phyloP scores from a whole-genome alignment of 2,329 filamentous ascomycete genomes.

The Sarocladium kiliense region DNA sequence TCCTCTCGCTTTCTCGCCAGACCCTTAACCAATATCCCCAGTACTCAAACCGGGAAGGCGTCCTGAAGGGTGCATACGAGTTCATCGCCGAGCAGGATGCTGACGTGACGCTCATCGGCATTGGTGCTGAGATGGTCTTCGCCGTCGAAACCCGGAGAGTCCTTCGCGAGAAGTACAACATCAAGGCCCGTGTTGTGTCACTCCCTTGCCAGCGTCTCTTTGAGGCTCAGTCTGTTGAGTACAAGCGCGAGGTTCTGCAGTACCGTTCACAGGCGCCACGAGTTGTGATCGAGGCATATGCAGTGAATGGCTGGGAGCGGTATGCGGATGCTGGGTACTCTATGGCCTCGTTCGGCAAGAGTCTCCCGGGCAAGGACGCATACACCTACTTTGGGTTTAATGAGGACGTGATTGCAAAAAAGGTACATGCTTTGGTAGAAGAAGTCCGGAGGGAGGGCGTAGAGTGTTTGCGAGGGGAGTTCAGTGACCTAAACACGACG shows the following conservation, averaged over 20 bases:
- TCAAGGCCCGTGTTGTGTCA: constrained; percentile 35
- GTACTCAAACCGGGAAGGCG: constrained; percentile 32
- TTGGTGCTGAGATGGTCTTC: constrained; percentile 30
- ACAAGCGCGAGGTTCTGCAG: constrained; percentile 39
- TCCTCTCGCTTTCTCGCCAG: constrained; percentile 45
- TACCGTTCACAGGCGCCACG: constrained; percentile 37
- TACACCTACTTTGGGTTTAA: constrained; percentile 54
- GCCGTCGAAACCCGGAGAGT: constrained; percentile 26
- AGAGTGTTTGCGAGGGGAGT: constrained; percentile 18
- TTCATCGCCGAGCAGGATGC: constrained; percentile 36
- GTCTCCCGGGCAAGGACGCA: constrained; percentile 46
- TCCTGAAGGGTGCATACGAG: constrained; percentile 40
- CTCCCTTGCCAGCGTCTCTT: constrained; percentile 42
- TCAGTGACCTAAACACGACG: constrained; percentile 17
- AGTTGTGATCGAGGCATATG: constrained; percentile 57
- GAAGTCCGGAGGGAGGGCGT: constrained; percentile 18
- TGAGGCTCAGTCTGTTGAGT: constrained; percentile 35
- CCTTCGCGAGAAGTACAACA: constrained; percentile 32
- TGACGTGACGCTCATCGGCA: constrained; percentile 38
- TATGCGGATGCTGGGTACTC: constrained; percentile 53
- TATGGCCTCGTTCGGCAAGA: constrained; percentile 51
- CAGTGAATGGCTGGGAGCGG: constrained; percentile 53
- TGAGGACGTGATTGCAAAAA: constrained; percentile 31
- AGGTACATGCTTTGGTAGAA: constrained; percentile 25
- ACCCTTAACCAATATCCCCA: constrained; percentile 33